Evolutionary conservation across 2,329 filamentous ascomycete species (phyloP), one percentile per base, ranked within the genome.

Genomic region (Parastagonospora avenae): DNA sequence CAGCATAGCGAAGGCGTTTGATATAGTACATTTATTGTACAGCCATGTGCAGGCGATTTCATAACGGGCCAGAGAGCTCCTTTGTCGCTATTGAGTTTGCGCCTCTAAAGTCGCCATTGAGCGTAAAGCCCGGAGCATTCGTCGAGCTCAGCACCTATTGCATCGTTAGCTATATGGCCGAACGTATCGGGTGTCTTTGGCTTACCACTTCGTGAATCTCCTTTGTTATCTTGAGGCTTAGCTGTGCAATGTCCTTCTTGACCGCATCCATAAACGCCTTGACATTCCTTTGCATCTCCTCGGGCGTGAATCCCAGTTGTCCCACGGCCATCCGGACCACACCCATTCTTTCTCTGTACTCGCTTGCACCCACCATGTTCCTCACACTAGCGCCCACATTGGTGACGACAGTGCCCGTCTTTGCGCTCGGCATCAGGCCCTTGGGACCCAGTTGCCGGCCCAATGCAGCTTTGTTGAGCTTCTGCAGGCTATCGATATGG

Each of bases 301-400:
- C 87, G 2, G 94, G 92, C 6, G 91, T 90, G 76, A 96, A 96
- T 1, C 85, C 89, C 69, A 99, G 76, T 77, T 97, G 92, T 4
- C 93, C 94, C 55, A 99, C 84, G n/a, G 92, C 88, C 81, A 97
- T 84, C 52, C 92, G 83, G 48, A 99, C 85, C 28, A 94, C 90
- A 12, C 92, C 94, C 60, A 87, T 76, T 61, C 88, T 83, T 79
- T 99, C 94, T 70, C 91, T 86, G 77, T 96, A 99, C 62, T 92
- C 86, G 46, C 87, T 90, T 46, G 87, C 91, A 55, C 93, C 92
- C 11, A 91, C 85, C 75, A 96, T 86, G 60, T 93, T 90, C 65
- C 84, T 85, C 66, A 99, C 89, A 30, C 86, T 82, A n/a, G 80
- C 75, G 46, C 82, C 82, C 12, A 96, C 83, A 70, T 96, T 89